These are phyloP conservation scores for Phytophthora idaei DNA, from an alignment of 352 stramenopile species.

Conservation along the genomic window DNA sequence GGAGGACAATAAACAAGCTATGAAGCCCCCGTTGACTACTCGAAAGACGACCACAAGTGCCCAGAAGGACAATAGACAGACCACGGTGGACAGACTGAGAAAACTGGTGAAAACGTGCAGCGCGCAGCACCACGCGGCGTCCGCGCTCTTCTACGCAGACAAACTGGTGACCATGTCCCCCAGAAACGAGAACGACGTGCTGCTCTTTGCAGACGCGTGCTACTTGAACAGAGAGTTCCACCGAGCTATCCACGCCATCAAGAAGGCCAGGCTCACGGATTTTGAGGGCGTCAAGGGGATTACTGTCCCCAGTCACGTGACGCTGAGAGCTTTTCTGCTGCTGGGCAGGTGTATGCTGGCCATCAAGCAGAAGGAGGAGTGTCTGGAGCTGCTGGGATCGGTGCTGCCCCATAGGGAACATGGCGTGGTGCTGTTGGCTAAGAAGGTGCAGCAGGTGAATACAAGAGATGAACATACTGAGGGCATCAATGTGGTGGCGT, in stretches of 20 bases:
- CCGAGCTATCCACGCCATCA: conserved; percentile 78
- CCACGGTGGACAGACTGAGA: conserved; percentile 42
- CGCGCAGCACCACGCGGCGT: conserved; percentile 52
- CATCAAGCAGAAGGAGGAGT: conserved; percentile 88
- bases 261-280: conserved; percentile 49
- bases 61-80: conserved; percentile 6
- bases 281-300: conserved; percentile 11
- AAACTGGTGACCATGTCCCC: conserved; percentile 77
- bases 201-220: conserved; percentile 83
- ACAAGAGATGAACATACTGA: conserved; percentile 27
- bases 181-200: conserved; percentile 47
- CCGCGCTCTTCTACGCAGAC: conserved; percentile 82
- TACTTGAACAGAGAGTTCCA: conserved; percentile 74
- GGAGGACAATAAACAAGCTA: conserved; percentile 2
- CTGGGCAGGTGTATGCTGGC: conserved; percentile 78
- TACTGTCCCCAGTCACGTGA: conserved; percentile 23
- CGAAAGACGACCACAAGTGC: conserved; percentile 4
- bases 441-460: conserved; percentile 40
- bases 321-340: conserved; percentile 60
- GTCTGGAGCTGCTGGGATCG: conserved; percentile 65
- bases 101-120: conserved; percentile 52
- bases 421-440: conserved; percentile 58
- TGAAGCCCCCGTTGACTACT: conserved; percentile 6
- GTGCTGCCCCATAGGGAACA: conserved; percentile 69
- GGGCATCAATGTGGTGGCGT: conserved; percentile 80